Percentiles rank a stretch among this genome's conserved stretches.
phyloP scores from a whole-genome alignment of 306 rosid species.

The Citrullus mucosospermus region DNA sequence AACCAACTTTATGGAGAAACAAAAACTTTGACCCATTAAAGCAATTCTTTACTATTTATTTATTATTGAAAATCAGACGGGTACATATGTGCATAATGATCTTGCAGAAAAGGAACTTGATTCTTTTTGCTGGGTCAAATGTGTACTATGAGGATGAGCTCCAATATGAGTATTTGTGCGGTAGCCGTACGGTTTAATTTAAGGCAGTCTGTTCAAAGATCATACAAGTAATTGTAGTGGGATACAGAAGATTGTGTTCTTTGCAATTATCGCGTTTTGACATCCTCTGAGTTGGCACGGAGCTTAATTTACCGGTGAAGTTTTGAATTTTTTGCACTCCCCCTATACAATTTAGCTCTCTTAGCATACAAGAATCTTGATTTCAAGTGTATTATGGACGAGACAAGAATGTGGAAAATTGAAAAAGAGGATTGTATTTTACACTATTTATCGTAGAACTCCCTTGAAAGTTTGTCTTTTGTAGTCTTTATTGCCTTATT shows the following conservation, averaged over 20 bases:
- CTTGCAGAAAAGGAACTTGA: not conserved
- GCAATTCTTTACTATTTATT: not conserved
- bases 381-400: not conserved
- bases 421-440: not conserved
- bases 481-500: not conserved
- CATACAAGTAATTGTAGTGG: not conserved
- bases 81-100: not conserved
- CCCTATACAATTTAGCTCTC: not conserved
- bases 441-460: not conserved
- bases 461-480: not conserved
- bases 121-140: slow-evolving; percentile 6
- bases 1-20: not conserved
- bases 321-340: not conserved
- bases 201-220: not conserved
- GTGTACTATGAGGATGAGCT: not conserved
- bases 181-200: not conserved
- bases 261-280: not conserved
- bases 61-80: not conserved
- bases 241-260: slow-evolving; percentile 6
- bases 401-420: not conserved
- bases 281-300: slow-evolving; percentile 7
- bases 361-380: not conserved
- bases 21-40: not conserved
- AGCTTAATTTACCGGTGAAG: not conserved
- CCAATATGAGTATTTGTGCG: not conserved